Evolutionary conservation across 2,329 filamentous ascomycete genomes (phyloP).

Genomic region (Cordyceps cicadae): DNA sequence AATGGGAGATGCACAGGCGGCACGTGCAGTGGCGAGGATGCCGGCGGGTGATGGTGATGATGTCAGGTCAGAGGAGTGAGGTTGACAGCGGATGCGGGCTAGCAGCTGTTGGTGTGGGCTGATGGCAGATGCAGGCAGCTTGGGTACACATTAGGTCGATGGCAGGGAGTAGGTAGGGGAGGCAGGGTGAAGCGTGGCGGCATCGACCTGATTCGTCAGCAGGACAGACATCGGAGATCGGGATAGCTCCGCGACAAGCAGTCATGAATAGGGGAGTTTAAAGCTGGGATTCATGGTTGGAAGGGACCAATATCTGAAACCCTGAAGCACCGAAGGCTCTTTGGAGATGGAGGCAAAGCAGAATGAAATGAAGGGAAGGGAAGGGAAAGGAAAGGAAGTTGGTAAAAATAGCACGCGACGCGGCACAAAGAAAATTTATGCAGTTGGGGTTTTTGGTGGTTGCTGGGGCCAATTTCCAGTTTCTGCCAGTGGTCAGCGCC

Average conservation of each 20-base stretch:
- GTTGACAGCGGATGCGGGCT: not conserved
- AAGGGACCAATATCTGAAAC: not conserved
- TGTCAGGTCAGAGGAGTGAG: constrained; percentile 3
- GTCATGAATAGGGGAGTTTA: not conserved
- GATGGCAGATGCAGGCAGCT: not conserved
- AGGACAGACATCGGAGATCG: constrained; percentile 10
- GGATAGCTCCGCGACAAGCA: constrained; percentile 11
- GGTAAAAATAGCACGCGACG: not conserved
- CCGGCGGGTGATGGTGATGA: constrained; percentile 1
- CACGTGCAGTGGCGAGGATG: not conserved
- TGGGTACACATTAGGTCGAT: not conserved
- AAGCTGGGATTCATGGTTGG: not conserved
- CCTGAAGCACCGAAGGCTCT: not conserved
- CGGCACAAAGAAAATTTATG: constrained; percentile 7
- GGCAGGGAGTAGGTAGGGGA: no score
- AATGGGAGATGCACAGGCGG: not conserved
- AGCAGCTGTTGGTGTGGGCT: not conserved
- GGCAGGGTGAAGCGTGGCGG: not conserved
- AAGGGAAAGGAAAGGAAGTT: not conserved
- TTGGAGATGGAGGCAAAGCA: not conserved
- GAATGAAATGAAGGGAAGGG: not conserved
- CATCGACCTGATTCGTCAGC: constrained; percentile 11
- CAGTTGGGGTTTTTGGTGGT: not conserved
- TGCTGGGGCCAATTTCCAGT: constrained; percentile 9
- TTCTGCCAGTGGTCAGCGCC: constrained; percentile 9